phyloP scores from a whole-genome alignment of 148 eudicot genomes.

The Rhododendron molle region DNA sequence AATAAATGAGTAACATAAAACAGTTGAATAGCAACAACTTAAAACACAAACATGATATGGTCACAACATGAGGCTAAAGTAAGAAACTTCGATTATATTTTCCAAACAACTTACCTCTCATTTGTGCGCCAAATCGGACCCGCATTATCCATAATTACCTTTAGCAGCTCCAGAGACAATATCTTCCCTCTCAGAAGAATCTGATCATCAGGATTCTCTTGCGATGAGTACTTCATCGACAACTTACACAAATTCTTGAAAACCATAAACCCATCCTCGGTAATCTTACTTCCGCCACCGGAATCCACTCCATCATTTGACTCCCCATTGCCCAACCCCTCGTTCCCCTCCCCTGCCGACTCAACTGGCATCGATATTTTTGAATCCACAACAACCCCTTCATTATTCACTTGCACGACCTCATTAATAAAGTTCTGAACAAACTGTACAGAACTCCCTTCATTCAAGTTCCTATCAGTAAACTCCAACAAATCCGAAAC shows the following conservation, averaged over 20 bases:
- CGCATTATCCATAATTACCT: slow-evolving; percentile 80
- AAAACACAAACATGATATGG: neutral
- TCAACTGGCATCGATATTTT: slow-evolving; percentile 17
- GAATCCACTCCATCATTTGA: slow-evolving; percentile 21
- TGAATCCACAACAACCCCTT: slow-evolving; percentile 22
- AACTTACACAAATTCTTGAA: slow-evolving; percentile 88
- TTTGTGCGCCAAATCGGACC: slow-evolving; percentile 81
- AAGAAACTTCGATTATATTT: neutral
- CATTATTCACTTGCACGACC: slow-evolving; percentile 47
- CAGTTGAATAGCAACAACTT: neutral
- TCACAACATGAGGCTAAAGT: neutral
- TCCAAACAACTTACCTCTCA: slow-evolving; percentile 54
- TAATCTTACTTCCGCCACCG: slow-evolving; percentile 47
- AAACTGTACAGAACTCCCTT: slow-evolving; percentile 76
- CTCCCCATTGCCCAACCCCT: slow-evolving; percentile 23
- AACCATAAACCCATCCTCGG: slow-evolving; percentile 80
- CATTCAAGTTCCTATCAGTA: slow-evolving; percentile 83
- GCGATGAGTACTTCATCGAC: slow-evolving; percentile 93
- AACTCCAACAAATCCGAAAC: slow-evolving; percentile 79
- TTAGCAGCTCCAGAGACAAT: slow-evolving; percentile 85
- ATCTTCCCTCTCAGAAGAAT: slow-evolving; percentile 86
- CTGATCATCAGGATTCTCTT: slow-evolving; percentile 82
- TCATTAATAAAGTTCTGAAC: slow-evolving; percentile 73
- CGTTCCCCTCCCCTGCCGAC: slow-evolving; percentile 13
- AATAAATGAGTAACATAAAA: neutral